Percentiles rank a stretch among this genome's conserved stretches.
phyloP scores from a whole-genome alignment of 1,284 basidiomycete genomes.

The Naganishia cerealis region DNA sequence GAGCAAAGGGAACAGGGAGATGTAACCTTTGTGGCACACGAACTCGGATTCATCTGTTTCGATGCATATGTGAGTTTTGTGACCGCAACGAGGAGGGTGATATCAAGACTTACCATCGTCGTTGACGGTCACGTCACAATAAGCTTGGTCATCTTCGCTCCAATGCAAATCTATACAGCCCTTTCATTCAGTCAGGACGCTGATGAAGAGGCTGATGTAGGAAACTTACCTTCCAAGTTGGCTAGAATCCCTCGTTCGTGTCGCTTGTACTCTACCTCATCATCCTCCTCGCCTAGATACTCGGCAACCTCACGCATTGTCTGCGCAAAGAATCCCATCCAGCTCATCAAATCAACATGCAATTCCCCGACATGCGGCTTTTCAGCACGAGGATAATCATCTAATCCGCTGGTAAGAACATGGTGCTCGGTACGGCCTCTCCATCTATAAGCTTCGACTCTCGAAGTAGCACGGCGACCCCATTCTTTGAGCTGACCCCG shows the following conservation, averaged over 20 bases:
- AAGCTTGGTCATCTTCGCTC: constrained; percentile 84
- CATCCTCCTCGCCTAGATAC: constrained; percentile 78
- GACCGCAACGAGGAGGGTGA: not conserved
- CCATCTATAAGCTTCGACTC: constrained; percentile 89
- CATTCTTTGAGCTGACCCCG: constrained; percentile 89
- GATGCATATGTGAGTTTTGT: not conserved
- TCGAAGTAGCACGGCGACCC: constrained; percentile 73
- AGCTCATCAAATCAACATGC: constrained; percentile 85
- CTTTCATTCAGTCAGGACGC: not conserved
- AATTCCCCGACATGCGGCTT: constrained; percentile 85
- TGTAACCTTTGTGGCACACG: constrained; percentile 86
- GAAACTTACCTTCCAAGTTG: constrained; percentile 75
- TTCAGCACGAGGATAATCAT: constrained; percentile 83
- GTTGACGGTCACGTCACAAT: constrained; percentile 83
- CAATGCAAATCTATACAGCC: constrained; percentile 75
- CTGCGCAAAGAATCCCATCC: constrained; percentile 89
- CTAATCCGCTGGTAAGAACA: constrained; percentile 88
- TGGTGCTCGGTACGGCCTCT: constrained; percentile 82
- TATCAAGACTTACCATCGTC: constrained; percentile 65
- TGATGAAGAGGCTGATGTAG: not conserved
- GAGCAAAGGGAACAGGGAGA: constrained; percentile 88
- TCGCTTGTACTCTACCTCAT: constrained; percentile 69
- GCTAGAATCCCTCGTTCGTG: constrained; percentile 75
- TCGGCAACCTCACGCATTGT: constrained; percentile 84
- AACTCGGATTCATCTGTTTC: constrained; percentile 78